phyloP scores from a whole-genome alignment of 2,329 filamentous ascomycete species.

The Aureobasidium mangrovei region DNA sequence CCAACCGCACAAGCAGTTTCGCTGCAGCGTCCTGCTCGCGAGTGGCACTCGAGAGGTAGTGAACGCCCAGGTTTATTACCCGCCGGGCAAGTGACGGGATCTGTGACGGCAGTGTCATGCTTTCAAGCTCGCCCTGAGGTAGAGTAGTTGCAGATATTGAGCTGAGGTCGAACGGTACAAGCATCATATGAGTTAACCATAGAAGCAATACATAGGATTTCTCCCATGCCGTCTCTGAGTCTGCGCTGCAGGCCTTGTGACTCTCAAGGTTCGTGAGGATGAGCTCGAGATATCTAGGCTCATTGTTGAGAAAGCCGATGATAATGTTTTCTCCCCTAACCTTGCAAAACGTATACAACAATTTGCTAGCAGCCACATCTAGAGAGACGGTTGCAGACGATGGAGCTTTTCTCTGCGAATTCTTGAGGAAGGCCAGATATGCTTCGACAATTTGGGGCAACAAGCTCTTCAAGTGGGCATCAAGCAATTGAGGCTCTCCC shows the following conservation, averaged over 20 bases:
- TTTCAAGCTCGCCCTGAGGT: constrained; percentile 42
- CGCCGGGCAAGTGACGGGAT: constrained; percentile 63
- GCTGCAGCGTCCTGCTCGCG: constrained; percentile 90
- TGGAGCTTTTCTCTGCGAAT: constrained; percentile 18
- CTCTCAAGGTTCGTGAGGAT: constrained; percentile 68
- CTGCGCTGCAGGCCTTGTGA: constrained; percentile 28
- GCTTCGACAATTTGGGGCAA: constrained; percentile 66
- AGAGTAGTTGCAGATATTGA: constrained; percentile 57
- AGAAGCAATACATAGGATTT: constrained; percentile 79
- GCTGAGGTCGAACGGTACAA: constrained; percentile 79
- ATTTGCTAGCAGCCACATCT: constrained; percentile 62
- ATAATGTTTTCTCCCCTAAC: constrained; percentile 90
- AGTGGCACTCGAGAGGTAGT: constrained; percentile 64
- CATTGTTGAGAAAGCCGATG: constrained; percentile 81
- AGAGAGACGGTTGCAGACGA: constrained; percentile 29
- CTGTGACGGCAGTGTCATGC: constrained; percentile 48
- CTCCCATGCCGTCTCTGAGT: constrained; percentile 52
- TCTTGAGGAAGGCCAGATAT: constrained; percentile 58
- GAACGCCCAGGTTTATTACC: constrained; percentile 60
- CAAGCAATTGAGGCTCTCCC: constrained; percentile 87
- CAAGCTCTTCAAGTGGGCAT: constrained; percentile 69
- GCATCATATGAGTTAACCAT: constrained; percentile 54
- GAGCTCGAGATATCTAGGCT: constrained; percentile 74
- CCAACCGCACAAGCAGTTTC: constrained; percentile 67
- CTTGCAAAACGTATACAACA: constrained; percentile 90